These are phyloP conservation scores for Zalerion maritima DNA, from an alignment of 495 filamentous ascomycete genomes.

Conservation along the genomic window DNA sequence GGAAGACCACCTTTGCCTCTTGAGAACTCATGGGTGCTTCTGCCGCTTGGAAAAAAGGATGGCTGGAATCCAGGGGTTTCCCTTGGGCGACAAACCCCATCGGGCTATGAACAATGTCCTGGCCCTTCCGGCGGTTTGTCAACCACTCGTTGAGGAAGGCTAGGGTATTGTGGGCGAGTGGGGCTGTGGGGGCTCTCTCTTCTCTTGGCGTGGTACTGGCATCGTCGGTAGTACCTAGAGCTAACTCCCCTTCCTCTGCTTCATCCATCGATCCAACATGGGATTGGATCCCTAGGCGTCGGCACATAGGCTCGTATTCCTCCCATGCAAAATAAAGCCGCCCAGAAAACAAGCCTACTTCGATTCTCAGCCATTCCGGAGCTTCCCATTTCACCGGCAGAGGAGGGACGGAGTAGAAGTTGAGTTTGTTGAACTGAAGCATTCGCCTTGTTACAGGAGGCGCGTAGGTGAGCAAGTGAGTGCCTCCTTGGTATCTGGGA, in stretches of 20 bases:
- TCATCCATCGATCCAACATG: slow-evolving; percentile 3
- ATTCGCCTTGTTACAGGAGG: slow-evolving; percentile 38
- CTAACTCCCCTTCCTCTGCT: background rate
- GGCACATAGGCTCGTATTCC: slow-evolving; percentile 16
- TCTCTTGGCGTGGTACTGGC: background rate
- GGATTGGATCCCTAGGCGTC: slow-evolving; percentile 11
- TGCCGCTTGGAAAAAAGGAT: slow-evolving; percentile 39
- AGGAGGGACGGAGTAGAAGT: slow-evolving; percentile 29
- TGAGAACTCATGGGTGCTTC: too few species aligned
- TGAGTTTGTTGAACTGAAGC: slow-evolving; percentile 35
- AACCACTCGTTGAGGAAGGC: slow-evolving; percentile 38
- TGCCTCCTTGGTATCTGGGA: slow-evolving; percentile 6
- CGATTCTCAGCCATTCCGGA: slow-evolving; percentile 31
- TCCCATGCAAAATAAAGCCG: slow-evolving; percentile 38
- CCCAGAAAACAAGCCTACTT: slow-evolving; percentile 40
- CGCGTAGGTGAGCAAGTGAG: slow-evolving; percentile 33
- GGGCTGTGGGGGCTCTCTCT: background rate
- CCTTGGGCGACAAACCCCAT: slow-evolving; percentile 40
- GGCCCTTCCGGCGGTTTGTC: slow-evolving; percentile 30
- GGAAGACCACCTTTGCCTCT: too few species aligned
- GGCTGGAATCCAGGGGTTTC: slow-evolving; percentile 23
- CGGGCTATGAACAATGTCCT: slow-evolving; percentile 37
- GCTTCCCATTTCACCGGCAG: slow-evolving; percentile 23
- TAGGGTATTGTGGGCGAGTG: slow-evolving; percentile 12
- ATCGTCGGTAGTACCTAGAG: background rate